Evolutionary conservation across 2,329 filamentous ascomycete genomes (phyloP), one percentile per base, ranked within the genome.

Genomic region (Trichoderma gracile): DNA sequence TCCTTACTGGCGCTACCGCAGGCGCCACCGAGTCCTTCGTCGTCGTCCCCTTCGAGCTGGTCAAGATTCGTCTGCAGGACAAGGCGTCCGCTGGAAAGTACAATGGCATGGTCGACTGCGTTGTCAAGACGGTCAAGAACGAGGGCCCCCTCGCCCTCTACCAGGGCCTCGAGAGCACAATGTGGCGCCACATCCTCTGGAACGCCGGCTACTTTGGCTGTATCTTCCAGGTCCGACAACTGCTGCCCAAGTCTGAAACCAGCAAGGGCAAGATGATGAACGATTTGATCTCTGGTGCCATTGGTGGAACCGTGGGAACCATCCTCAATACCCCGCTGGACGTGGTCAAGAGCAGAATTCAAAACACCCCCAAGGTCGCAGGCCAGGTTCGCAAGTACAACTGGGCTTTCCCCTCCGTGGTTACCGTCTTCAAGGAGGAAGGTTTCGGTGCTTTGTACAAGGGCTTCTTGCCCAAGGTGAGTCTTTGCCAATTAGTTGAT

Each of bases 21-120:
- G 95, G 95, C 76, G 95, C 94, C 42, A 98, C 94, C 65, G 95
- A 99, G 80, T 85, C 94, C 59, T 95, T 99, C 76, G 93, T 98
- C 70, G 95, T 99, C 66, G 95, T 99, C 38, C 95, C 95, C 57
- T 99, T 99, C 78, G 95, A 97, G 83, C 87, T 97, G 65, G 90
- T 99, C 84, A 99, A 99, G 86, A 99, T 99, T 76, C 89, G 95
- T 70, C 85, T 99, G 53, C 95, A 99, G 78, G 95, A 99, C 82
- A 93, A 91, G 80, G 92, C 94, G 17, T 95, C 93, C 57, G 92
- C 94, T 47, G 87, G 90, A 75, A 96, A 91, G 78, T 95, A 95
- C 82, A 90, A 81, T 69, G 91, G 92, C 77, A 90, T 92, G 84
- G 71, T 93, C 42, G 92, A 96, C 78, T 90, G 89, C 67, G 86